Evolutionary conservation across 75 land plant species (phyloP).

Genomic region (Azolla pinnata): DNA sequence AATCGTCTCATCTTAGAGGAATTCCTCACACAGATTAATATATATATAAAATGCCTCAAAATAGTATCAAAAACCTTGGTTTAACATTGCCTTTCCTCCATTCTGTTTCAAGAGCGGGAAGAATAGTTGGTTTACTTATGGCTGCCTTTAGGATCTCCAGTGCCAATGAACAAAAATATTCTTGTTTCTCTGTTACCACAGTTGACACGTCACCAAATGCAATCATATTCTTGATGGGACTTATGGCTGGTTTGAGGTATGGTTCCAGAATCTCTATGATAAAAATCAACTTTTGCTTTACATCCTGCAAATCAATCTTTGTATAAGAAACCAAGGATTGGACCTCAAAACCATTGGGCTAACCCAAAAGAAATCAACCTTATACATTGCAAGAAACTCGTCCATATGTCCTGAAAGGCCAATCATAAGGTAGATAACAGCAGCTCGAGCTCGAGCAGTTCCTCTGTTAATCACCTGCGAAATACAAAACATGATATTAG

Average conservation of each 20-base stretch:
- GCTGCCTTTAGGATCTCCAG: slow-evolving; percentile 64
- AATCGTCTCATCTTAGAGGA: too few species aligned
- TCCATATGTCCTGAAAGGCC: slow-evolving; percentile 90
- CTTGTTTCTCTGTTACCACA: slow-evolving; percentile 43
- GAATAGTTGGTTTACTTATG: slow-evolving; percentile 49
- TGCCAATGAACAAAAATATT: slow-evolving; percentile 47
- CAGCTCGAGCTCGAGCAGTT: slow-evolving; percentile 63
- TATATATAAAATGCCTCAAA: slow-evolving; percentile 6
- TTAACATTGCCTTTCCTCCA: slow-evolving; percentile 77
- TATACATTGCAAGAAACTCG: slow-evolving; percentile 64
- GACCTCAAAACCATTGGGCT: too few species aligned
- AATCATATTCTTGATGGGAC: slow-evolving; percentile 38
- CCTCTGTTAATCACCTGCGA: slow-evolving; percentile 42
- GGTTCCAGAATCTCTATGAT: slow-evolving; percentile 89
- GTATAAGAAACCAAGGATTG: too few species aligned
- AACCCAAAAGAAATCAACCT: too few species aligned
- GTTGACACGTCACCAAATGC: slow-evolving; percentile 69
- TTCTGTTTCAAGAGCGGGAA: slow-evolving; percentile 78
- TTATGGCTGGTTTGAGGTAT: slow-evolving; percentile 65
- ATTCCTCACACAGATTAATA: too few species aligned
- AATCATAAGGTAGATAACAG: slow-evolving; percentile 64
- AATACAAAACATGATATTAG: slow-evolving; percentile 3
- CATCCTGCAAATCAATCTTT: slow-evolving; percentile 61
- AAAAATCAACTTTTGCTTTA: slow-evolving; percentile 68
- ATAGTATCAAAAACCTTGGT: slow-evolving; percentile 50